Evolutionary conservation across 2,329 filamentous ascomycete genomes (phyloP).

Genomic region (Didymella sp.): DNA sequence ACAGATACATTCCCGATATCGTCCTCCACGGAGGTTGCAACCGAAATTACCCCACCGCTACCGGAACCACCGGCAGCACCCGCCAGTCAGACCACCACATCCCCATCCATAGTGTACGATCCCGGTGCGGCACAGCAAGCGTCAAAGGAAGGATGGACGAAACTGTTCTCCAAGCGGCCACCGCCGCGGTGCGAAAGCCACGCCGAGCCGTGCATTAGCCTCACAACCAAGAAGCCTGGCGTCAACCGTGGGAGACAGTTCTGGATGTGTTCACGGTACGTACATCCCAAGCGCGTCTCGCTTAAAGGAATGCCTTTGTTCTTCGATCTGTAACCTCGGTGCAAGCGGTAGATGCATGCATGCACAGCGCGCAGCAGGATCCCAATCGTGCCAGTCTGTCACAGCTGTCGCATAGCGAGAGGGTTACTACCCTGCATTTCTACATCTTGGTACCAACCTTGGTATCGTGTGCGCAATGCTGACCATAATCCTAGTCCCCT

Average conservation of each 20-base stretch:
- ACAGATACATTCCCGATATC: neutral
- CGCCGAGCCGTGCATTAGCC: constrained; percentile 80
- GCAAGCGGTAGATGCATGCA: constrained; percentile 5
- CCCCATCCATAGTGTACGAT: constrained; percentile 26
- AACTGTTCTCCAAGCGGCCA: constrained; percentile 76
- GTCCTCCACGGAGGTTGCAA: constrained; percentile 8
- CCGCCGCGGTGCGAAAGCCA: constrained; percentile 83
- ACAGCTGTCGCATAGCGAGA: neutral
- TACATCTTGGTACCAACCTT: neutral
- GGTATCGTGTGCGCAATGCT: neutral
- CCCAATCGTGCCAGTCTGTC: neutral
- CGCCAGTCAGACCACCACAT: constrained; percentile 6
- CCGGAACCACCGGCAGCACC: constrained; percentile 4
- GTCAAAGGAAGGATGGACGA: constrained; percentile 82
- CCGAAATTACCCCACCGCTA: constrained; percentile 12
- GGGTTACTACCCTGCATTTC: neutral
- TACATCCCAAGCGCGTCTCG: constrained; percentile 25
- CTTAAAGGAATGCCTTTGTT: constrained; percentile 4
- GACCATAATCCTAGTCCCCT: constrained; percentile 64
- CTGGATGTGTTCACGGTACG: constrained; percentile 70
- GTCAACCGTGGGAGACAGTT: constrained; percentile 75
- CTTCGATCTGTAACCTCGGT: constrained; percentile 3
- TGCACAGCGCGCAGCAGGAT: neutral
- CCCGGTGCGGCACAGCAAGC: constrained; percentile 61
- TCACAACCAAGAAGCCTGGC: constrained; percentile 88